Conservation (phyloP, 805 yeast genomes). For the Zygotorulaspora sp. region DNA sequence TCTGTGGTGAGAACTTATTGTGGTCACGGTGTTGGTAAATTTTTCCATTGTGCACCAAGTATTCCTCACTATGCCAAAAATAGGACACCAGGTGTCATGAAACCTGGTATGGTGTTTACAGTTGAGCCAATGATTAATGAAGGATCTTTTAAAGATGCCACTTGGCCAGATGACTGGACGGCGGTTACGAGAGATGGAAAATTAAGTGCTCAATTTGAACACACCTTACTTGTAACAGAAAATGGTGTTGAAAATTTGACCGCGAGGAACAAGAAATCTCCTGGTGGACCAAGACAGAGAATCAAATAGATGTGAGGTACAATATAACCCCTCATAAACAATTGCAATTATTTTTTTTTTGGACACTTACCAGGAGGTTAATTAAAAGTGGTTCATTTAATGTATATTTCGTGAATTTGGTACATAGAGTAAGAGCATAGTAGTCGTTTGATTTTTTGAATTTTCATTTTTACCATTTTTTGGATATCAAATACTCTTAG, state of each 20-base stretch:
- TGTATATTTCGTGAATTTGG: no score
- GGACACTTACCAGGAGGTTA: no score
- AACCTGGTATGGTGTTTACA: slow-evolving; percentile 94
- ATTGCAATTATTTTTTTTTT: no score
- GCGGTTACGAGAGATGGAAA: slow-evolving; percentile 86
- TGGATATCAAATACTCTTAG: no score
- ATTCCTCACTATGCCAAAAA: slow-evolving; percentile 93
- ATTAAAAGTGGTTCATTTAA: no score
- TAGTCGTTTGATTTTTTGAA: no score
- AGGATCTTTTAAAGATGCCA: slow-evolving; percentile 72
- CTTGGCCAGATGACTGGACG: slow-evolving; percentile 99
- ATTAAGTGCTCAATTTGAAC: slow-evolving; percentile 91
- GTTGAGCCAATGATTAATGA: slow-evolving; percentile 95
- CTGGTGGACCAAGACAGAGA: slow-evolving; percentile 81
- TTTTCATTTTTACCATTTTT: no score
- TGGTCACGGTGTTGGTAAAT: slow-evolving; percentile 87
- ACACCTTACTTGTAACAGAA: slow-evolving; percentile 87
- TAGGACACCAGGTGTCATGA: slow-evolving; percentile 89
- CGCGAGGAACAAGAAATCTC: slow-evolving; percentile 72
- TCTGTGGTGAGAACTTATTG: slow-evolving; percentile 87
- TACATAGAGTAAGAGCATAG: no score
- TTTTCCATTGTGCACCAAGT: slow-evolving; percentile 89
- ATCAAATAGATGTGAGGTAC: no score
- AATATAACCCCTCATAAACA: no score
- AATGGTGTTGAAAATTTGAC: slow-evolving; percentile 88